These are phyloP conservation scores for Oropetium thomaeum DNA, from an alignment of 176 grass and related monocot genomes.

Conservation along the genomic window DNA sequence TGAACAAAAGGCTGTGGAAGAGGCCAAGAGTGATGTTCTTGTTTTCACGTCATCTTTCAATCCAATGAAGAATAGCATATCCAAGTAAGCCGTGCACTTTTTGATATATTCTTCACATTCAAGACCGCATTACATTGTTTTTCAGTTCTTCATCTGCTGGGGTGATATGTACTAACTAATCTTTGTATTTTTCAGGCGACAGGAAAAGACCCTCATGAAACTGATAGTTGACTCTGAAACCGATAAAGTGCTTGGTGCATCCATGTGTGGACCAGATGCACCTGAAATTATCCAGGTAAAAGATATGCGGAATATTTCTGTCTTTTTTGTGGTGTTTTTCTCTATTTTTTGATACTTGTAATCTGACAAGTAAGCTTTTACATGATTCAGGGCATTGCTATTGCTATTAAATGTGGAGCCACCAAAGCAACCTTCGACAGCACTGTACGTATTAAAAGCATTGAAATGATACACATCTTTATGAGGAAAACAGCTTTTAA, in stretches of 20 bases:
- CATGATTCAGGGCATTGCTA: slow-evolving; percentile 66
- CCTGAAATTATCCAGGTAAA: slow-evolving; percentile 89
- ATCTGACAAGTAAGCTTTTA: neutral
- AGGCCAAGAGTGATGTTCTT: slow-evolving; percentile 69
- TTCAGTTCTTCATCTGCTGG: neutral
- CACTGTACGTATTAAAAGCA: slow-evolving; percentile 51
- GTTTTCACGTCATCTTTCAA: slow-evolving; percentile 84
- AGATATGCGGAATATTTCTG: neutral
- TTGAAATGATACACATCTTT: neutral
- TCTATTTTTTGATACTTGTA: neutral
- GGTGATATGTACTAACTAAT: neutral
- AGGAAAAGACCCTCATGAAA: slow-evolving; percentile 86
- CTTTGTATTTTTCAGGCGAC: slow-evolving; percentile 42
- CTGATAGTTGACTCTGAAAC: slow-evolving; percentile 74
- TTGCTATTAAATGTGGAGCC: slow-evolving; percentile 87
- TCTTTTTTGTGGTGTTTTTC: neutral
- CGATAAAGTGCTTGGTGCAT: slow-evolving; percentile 72
- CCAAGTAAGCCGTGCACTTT: slow-evolving; percentile 48
- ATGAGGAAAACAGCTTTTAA: neutral
- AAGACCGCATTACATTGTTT: neutral
- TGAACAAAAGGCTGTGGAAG: slow-evolving; percentile 74
- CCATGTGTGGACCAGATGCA: slow-evolving; percentile 89
- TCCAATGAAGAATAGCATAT: slow-evolving; percentile 97
- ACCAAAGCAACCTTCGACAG: slow-evolving; percentile 85
- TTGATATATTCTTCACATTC: neutral